A percentile compares a stretch with the other conserved stretches of the same genome.
Evolutionary conservation across 1,284 basidiomycete species (phyloP).

Genomic region (Omphalotus olearius): DNA sequence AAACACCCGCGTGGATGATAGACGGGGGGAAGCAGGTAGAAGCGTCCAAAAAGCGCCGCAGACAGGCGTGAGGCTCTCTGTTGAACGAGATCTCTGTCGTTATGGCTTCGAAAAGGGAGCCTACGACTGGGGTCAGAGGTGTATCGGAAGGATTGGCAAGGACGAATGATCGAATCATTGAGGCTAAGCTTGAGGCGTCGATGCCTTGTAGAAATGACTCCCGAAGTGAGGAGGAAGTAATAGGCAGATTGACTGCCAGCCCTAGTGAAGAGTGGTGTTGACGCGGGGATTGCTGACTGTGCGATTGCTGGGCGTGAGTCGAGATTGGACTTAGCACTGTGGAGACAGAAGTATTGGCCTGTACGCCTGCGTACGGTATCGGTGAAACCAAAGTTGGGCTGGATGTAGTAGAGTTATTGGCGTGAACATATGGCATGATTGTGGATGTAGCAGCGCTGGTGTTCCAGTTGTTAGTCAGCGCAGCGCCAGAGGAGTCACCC

Average conservation of each 20-base stretch:
- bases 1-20: slow-evolving; percentile 45
- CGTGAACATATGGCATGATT: slow-evolving; percentile 29
- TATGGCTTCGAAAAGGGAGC: slow-evolving; percentile 48
- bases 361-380: slow-evolving; percentile 33
- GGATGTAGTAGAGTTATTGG: slow-evolving; percentile 29
- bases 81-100: slow-evolving; percentile 26
- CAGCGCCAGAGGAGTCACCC: neutral
- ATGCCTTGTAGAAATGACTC: slow-evolving; percentile 45
- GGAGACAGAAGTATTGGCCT: neutral
- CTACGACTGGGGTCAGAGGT: slow-evolving; percentile 42
- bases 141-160: slow-evolving; percentile 40
- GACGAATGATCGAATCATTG: slow-evolving; percentile 44
- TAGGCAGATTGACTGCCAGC: slow-evolving; percentile 25
- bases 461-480: slow-evolving; percentile 21
- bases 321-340: slow-evolving; percentile 1
- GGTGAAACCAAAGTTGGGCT: slow-evolving; percentile 30
- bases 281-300: slow-evolving; percentile 18
- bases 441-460: slow-evolving; percentile 28
- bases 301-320: slow-evolving; percentile 3
- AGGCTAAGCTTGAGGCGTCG: slow-evolving; percentile 42
- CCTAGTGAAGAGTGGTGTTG: slow-evolving; percentile 21
- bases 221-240: slow-evolving; percentile 36
- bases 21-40: slow-evolving; percentile 41
- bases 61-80: slow-evolving; percentile 34
- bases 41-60: slow-evolving; percentile 46